A percentile compares a stretch with the other conserved stretches of the same genome.
Conservation (phyloP, 2,329 filamentous ascomycete genomes). For the Magnaporthiopsis poae region DNA sequence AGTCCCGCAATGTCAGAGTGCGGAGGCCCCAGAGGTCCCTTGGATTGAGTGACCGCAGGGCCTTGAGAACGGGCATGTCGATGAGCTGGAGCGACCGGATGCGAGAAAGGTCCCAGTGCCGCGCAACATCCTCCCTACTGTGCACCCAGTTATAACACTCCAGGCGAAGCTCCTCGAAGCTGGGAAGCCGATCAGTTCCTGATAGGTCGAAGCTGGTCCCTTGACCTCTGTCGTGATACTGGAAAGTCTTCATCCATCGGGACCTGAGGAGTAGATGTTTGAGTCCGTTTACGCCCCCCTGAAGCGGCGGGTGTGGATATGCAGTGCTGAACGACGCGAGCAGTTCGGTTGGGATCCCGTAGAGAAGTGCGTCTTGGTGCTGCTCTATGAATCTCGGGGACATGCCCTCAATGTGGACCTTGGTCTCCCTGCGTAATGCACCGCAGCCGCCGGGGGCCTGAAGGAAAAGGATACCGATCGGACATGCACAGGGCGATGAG, state of each 20-base stretch:
- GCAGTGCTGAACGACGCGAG: constrained; percentile 32
- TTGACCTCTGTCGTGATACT: constrained; percentile 34
- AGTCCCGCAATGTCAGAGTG: constrained; percentile 34
- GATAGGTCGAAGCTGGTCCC: constrained; percentile 34
- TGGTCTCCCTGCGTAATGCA: constrained; percentile 6
- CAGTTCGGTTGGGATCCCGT: constrained; percentile 28
- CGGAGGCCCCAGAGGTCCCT: constrained; percentile 26
- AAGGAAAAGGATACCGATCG: background rate
- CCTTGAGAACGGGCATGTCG: constrained; percentile 34
- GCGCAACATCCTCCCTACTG: constrained; percentile 23
- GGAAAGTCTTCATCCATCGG: constrained; percentile 27
- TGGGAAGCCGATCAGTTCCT: constrained; percentile 30
- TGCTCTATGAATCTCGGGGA: constrained; percentile 17
- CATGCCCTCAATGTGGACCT: constrained; percentile 6
- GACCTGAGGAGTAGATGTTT: constrained; percentile 32
- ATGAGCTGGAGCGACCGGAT: constrained; percentile 31
- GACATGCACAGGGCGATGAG: background rate
- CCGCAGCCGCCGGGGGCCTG: background rate
- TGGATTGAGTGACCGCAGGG: constrained; percentile 32
- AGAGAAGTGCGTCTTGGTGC: constrained; percentile 25
- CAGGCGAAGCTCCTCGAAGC: constrained; percentile 30
- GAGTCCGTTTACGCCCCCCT: constrained; percentile 29
- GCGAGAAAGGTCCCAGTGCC: constrained; percentile 38
- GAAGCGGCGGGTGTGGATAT: constrained; percentile 29
- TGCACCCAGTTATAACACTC: constrained; percentile 42